Evolutionary conservation across 2,329 filamentous ascomycete genomes (phyloP).

Genomic region (Pseudogymnoascus sp.): DNA sequence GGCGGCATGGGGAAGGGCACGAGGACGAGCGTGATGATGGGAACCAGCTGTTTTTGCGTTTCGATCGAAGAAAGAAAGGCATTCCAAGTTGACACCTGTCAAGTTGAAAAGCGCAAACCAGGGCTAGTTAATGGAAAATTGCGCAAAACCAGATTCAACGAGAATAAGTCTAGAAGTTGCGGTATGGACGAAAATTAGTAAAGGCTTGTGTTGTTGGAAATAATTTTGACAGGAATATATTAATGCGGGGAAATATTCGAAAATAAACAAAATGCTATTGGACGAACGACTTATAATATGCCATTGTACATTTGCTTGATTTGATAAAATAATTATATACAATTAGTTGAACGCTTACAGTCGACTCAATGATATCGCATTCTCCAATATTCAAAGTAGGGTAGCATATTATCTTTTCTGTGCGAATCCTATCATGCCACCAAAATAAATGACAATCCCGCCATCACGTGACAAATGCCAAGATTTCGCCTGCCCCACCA

Average conservation of each 20-base stretch:
- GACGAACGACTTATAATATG: background rate
- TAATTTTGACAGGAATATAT: background rate
- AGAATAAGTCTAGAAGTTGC: background rate
- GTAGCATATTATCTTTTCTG: background rate
- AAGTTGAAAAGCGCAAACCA: background rate
- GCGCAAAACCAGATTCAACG: background rate
- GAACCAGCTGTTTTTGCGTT: background rate
- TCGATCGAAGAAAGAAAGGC: background rate
- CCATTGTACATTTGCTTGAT: background rate
- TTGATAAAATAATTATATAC: background rate
- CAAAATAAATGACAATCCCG: background rate
- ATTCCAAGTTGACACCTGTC: background rate
- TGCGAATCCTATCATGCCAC: background rate
- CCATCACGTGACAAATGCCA: background rate
- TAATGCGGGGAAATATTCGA: background rate
- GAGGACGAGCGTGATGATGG: background rate
- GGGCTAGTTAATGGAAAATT: background rate
- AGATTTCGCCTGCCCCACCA: slow-evolving; percentile 11
- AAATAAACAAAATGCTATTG: background rate
- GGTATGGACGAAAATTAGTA: background rate
- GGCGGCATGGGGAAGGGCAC: too few relatives aligned
- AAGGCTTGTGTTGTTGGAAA: background rate
- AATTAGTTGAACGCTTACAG: background rate
- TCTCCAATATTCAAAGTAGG: background rate
- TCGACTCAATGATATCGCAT: background rate